A percentile compares a stretch with the other conserved stretches of the same genome.
Evolutionary conservation across 2,329 filamentous ascomycete species (phyloP).

Genomic region (Herpotrichia juniperi): DNA sequence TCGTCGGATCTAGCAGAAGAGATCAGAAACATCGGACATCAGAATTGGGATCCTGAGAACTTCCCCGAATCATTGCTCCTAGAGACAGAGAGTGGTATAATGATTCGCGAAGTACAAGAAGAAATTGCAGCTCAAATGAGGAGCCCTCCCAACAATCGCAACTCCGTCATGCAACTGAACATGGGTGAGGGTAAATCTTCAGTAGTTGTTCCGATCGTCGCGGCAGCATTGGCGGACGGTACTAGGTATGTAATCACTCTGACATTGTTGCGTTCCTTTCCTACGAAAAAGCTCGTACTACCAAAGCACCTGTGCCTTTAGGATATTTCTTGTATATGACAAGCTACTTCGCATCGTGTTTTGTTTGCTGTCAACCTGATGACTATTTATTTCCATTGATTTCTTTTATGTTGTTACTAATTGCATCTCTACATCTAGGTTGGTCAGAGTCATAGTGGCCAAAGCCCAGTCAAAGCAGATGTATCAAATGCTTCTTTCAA

Average conservation of each 20-base stretch:
- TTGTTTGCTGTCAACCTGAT: too few species aligned
- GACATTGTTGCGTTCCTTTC: not conserved
- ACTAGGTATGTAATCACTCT: slow-evolving; percentile 24
- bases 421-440: slow-evolving; percentile 21
- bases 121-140: slow-evolving; percentile 65
- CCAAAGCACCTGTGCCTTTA: too few species aligned
- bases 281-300: too few species aligned
- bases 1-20: slow-evolving; percentile 38
- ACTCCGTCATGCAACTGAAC: slow-evolving; percentile 40
- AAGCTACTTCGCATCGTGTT: too few species aligned
- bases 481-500: slow-evolving; percentile 60
- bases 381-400: not conserved
- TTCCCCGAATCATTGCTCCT: slow-evolving; percentile 68
- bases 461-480: slow-evolving; percentile 69
- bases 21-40: slow-evolving; percentile 58
- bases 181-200: slow-evolving; percentile 44
- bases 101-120: slow-evolving; percentile 66
- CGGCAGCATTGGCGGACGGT: slow-evolving; percentile 56
- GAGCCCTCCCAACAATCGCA: slow-evolving; percentile 19
- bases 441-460: slow-evolving; percentile 66
- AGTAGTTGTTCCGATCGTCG: slow-evolving; percentile 38
- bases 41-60: slow-evolving; percentile 59
- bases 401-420: slow-evolving; percentile 5
- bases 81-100: slow-evolving; percentile 67
- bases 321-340: too few species aligned